phyloP scores from a whole-genome alignment of 352 stramenopile species.

The Globisporangium cederbergense region DNA sequence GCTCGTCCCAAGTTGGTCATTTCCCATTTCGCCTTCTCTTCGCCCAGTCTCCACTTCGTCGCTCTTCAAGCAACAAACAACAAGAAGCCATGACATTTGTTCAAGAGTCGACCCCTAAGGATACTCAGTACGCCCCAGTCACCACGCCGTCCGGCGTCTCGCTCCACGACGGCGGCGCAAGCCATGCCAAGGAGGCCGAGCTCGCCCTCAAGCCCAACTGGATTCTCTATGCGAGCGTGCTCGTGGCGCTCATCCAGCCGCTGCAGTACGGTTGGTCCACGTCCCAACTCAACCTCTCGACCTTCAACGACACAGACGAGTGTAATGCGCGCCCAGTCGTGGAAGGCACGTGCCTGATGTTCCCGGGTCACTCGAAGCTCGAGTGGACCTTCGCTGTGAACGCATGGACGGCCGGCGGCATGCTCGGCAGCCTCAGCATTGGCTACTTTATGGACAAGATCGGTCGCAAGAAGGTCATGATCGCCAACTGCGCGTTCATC shows the following conservation, averaged over 20 bases:
- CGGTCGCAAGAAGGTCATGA: slow-evolving; percentile 20
- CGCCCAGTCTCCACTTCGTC: too few relatives aligned
- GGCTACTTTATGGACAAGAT: slow-evolving; percentile 28
- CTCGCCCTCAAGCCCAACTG: slow-evolving; percentile 16
- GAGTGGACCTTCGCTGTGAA: slow-evolving; percentile 41
- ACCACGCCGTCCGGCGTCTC: too few relatives aligned
- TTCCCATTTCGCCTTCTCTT: too few relatives aligned
- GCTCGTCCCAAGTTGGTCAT: too few relatives aligned
- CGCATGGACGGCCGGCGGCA: slow-evolving; percentile 37
- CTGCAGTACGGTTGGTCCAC: slow-evolving; percentile 55
- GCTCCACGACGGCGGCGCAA: too few relatives aligned
- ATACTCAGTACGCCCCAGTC: too few relatives aligned
- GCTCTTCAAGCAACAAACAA: too few relatives aligned
- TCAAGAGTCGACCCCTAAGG: too few relatives aligned
- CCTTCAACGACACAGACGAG: slow-evolving; percentile 31
- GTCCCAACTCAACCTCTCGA: slow-evolving; percentile 53
- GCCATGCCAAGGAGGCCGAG: too few relatives aligned
- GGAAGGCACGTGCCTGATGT: slow-evolving; percentile 32
- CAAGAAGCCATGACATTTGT: too few relatives aligned
- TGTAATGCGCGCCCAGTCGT: slow-evolving; percentile 19
- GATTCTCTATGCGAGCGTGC: slow-evolving; percentile 45
- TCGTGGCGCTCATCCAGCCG: slow-evolving; percentile 43
- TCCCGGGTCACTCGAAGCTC: slow-evolving; percentile 29
- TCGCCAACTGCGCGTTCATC: slow-evolving; percentile 15
- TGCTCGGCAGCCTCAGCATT: slow-evolving; percentile 31